phyloP scores from a whole-genome alignment of 495 filamentous ascomycete species.

The Lasiosphaeria ovina region DNA sequence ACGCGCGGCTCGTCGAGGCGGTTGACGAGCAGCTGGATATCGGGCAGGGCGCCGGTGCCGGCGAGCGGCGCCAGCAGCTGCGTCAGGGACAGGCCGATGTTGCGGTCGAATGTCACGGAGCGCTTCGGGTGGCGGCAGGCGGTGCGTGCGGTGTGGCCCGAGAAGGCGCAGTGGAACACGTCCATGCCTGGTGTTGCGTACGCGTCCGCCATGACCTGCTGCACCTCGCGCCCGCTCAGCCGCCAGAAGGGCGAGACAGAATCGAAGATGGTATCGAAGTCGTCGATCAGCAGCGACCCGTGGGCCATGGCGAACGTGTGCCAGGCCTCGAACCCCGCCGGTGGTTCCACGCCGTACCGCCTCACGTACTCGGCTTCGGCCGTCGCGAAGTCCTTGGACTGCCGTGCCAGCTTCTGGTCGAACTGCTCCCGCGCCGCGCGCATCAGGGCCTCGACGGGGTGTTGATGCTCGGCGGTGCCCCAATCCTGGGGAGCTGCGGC shows the following conservation, averaged over 20 bases:
- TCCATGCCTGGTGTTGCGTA: no score
- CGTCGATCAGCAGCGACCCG: constrained; percentile 61
- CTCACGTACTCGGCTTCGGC: constrained; percentile 53
- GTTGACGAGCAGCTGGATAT: constrained; percentile 77
- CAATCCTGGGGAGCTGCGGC: constrained; percentile 1
- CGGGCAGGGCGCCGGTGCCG: constrained; percentile 45
- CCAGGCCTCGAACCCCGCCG: constrained; percentile 69
- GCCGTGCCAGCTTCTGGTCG: constrained; percentile 33
- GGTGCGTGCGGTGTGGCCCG: no score
- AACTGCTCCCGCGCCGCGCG: constrained; percentile 40
- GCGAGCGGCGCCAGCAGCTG: no score
- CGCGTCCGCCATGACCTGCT: constrained; percentile 44
- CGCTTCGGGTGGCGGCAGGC: no score
- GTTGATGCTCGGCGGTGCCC: constrained; percentile 26
- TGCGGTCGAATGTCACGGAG: no score
- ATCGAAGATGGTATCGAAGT: constrained; percentile 64
- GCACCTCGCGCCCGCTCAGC: constrained; percentile 40
- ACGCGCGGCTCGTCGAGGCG: constrained; percentile 74
- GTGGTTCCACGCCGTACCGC: constrained; percentile 55
- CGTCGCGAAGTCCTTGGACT: constrained; percentile 44
- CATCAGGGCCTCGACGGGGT: constrained; percentile 47
- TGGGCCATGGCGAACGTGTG: constrained; percentile 59
- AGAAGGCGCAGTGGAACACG: no score
- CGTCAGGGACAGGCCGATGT: no score
- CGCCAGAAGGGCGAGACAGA: constrained; percentile 68